Percentiles rank a stretch among this genome's conserved stretches.
These are phyloP conservation scores for Citrus sp. DNA, from an alignment of 345 rosid species.

Conservation along the genomic window DNA sequence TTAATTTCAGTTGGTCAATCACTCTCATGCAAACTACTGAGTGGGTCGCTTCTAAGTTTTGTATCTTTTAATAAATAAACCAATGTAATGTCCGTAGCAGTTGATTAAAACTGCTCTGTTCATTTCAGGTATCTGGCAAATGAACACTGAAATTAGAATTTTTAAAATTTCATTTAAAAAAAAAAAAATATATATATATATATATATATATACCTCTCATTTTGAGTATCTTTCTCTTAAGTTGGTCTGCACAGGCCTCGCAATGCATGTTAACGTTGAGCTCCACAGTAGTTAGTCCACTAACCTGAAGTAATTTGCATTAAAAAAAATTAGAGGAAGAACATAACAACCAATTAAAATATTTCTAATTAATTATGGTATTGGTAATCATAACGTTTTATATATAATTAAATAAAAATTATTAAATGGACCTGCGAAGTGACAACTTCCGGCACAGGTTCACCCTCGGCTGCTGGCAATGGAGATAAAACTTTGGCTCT, in stretches of 20 bases:
- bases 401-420: too few relatives aligned
- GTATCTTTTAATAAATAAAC: too few relatives aligned
- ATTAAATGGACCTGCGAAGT: conserved; percentile 48
- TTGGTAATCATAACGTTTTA: background rate
- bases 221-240: conserved; percentile 77
- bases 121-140: too few relatives aligned
- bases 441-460: conserved; percentile 63
- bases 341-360: background rate
- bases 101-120: too few relatives aligned
- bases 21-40: too few relatives aligned
- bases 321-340: background rate
- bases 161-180: too few relatives aligned
- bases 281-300: conserved; percentile 64
- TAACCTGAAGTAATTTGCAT: conserved; percentile 37
- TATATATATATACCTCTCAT: conserved; percentile 62
- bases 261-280: conserved; percentile 92
- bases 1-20: too few relatives aligned
- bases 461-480: conserved; percentile 62
- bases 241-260: conserved; percentile 91
- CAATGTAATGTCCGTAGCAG: too few relatives aligned
- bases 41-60: too few relatives aligned
- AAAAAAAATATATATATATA: too few relatives aligned
- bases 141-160: too few relatives aligned
- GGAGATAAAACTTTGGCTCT: conserved; percentile 79
- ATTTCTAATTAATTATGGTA: background rate